Conservation (phyloP, 129 eudicot genomes). For the Flaveria trinervia region DNA sequence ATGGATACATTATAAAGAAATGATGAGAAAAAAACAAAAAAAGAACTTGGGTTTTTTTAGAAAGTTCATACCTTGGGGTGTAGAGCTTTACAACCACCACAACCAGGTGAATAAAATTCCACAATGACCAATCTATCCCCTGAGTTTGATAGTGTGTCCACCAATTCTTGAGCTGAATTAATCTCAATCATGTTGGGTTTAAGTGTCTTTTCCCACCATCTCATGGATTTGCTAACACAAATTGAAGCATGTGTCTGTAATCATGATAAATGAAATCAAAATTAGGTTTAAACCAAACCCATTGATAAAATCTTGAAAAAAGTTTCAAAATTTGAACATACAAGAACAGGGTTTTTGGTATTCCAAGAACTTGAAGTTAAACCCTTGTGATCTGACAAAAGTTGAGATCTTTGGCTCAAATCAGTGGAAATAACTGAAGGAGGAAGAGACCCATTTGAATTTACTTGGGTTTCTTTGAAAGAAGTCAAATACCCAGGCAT, state of each 20-base stretch:
- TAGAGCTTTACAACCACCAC: slow-evolving; percentile 95
- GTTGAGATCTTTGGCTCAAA: slow-evolving; percentile 39
- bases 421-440: slow-evolving; percentile 36
- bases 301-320: not conserved
- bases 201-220: slow-evolving; percentile 94
- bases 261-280: not conserved
- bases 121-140: slow-evolving; percentile 76
- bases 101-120: slow-evolving; percentile 91
- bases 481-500: slow-evolving; percentile 40
- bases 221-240: slow-evolving; percentile 55
- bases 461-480: slow-evolving; percentile 38
- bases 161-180: slow-evolving; percentile 73
- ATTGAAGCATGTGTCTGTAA: slow-evolving; percentile 59
- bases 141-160: slow-evolving; percentile 57
- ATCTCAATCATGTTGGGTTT: slow-evolving; percentile 92
- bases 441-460: slow-evolving; percentile 41
- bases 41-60: not conserved
- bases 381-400: slow-evolving; percentile 48
- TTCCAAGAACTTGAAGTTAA: slow-evolving; percentile 31
- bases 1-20: not conserved
- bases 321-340: slow-evolving; percentile 29
- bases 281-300: not conserved
- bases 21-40: not conserved
- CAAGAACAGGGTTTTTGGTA: slow-evolving; percentile 56
- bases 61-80: slow-evolving; percentile 79